These are phyloP conservation scores for cucumber (Cucumis sativus) DNA, from an alignment of 306 rosid genomes.

Conservation along the genomic window Cucumber_9930_V3 NC_026657.2:25960501-25961000, in stretches of 20 bases:
- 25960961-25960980: too few relatives aligned
- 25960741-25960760: not conserved
- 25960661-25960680: conserved; percentile 13
- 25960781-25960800: not conserved
- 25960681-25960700: not conserved
- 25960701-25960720: not conserved
- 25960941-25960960: too few relatives aligned
- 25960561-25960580: conserved; percentile 62
- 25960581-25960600: conserved; percentile 93
- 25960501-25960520: conserved; percentile 84
- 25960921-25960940: not conserved
- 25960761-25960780: not conserved
- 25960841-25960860: not conserved
- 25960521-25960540: conserved; percentile 94
- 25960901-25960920: not conserved
- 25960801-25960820: not conserved
- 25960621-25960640: conserved; percentile 75
- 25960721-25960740: not conserved
- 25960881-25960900: not conserved
- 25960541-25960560: conserved; percentile 74
- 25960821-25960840: not conserved
- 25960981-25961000: too few relatives aligned
- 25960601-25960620: conserved; percentile 92
- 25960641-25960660: conserved; percentile 87
- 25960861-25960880: not conserved